Percentiles rank a stretch among this genome's conserved stretches.
These are phyloP conservation scores for Zymoseptoria passerinii DNA, from an alignment of 2,329 filamentous ascomycete species.

Conservation along the genomic window DNA sequence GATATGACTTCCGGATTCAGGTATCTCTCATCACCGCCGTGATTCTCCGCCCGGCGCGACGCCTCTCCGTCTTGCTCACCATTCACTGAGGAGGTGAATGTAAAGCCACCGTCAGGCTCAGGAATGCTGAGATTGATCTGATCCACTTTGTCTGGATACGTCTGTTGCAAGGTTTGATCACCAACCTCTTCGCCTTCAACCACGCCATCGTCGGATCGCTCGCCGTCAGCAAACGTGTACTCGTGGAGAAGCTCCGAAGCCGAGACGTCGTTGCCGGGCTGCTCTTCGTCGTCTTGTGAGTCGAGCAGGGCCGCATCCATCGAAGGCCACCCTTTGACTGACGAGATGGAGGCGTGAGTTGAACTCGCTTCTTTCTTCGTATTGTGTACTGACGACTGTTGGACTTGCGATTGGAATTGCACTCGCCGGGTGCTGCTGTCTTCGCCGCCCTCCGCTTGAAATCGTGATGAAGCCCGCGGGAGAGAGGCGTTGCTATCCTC, in stretches of 20 bases:
- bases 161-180: not conserved
- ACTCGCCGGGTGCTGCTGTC: not conserved
- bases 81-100: conserved; percentile 9
- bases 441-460: not conserved
- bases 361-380: not conserved
- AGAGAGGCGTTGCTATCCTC: not conserved
- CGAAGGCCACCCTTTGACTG: not conserved
- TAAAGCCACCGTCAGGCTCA: conserved; percentile 24
- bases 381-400: not conserved
- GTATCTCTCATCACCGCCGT: not conserved
- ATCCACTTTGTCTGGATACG: not conserved
- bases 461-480: not conserved
- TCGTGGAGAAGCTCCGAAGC: not conserved
- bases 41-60: not conserved
- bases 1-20: not conserved
- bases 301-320: not conserved
- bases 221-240: not conserved
- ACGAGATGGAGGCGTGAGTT: not conserved
- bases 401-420: not conserved
- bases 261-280: not conserved
- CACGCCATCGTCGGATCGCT: conserved; percentile 1
- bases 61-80: not conserved
- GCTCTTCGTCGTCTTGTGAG: not conserved
- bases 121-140: conserved; percentile 22
- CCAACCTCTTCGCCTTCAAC: conserved; percentile 5